phyloP scores from a whole-genome alignment of 768 basidiomycete species.

The Lactarius psammicola region DNA sequence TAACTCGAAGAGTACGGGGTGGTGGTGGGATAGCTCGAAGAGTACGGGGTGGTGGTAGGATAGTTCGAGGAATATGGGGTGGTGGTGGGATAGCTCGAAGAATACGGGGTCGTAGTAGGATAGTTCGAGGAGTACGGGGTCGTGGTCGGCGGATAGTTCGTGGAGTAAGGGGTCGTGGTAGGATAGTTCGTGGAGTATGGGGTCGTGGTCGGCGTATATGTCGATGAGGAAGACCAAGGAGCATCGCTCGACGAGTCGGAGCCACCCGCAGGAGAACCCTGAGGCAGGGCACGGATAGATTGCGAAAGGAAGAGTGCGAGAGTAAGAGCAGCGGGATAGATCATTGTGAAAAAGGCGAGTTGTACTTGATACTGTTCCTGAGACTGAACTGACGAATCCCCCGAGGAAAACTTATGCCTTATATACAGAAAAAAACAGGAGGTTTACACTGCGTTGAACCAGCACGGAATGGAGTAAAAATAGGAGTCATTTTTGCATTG shows the following conservation, averaged over 20 bases:
- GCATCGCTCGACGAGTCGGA: background rate
- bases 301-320: conserved; percentile 3
- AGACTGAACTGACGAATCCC: background rate
- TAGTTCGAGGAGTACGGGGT: background rate
- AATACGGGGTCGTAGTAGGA: background rate
- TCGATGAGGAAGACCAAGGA: background rate
- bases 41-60: background rate
- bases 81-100: background rate
- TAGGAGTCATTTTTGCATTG: background rate
- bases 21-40: background rate
- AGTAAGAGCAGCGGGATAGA: background rate
- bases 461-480: conserved; percentile 2
- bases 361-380: background rate
- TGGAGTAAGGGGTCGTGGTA: background rate
- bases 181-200: background rate
- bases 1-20: background rate
- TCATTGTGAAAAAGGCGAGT: conserved; percentile 7
- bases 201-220: background rate
- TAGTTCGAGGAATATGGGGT: background rate
- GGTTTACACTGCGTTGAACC: background rate
- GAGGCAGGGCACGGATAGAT: conserved; percentile 4
- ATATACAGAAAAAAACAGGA: conserved; percentile 10
- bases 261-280: background rate
- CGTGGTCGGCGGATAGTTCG: background rate
- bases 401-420: background rate